Conservation (phyloP, 2,329 filamentous ascomycete genomes). For the Aspergillus unguis region DNA sequence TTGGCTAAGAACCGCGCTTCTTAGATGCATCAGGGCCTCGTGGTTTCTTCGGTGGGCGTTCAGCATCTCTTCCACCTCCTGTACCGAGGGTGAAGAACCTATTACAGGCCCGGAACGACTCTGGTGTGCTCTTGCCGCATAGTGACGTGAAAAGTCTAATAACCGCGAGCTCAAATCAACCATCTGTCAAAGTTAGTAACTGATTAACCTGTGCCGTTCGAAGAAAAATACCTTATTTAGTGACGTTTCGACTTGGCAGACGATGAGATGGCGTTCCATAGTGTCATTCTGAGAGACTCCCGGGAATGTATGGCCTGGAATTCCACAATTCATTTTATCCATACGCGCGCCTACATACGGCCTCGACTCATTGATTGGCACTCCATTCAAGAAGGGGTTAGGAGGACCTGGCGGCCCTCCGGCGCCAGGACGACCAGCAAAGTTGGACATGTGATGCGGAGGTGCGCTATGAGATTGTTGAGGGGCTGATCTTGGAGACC, state of each 20-base stretch:
- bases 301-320: constrained; percentile 25
- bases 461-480: constrained; percentile 49
- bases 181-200: constrained; percentile 36
- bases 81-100: constrained; percentile 42
- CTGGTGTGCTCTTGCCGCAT: constrained; percentile 43
- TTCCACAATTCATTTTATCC: constrained; percentile 35
- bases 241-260: constrained; percentile 56
- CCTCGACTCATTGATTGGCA: constrained; percentile 34
- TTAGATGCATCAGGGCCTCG: constrained; percentile 56
- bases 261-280: constrained; percentile 63
- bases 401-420: constrained; percentile 45
- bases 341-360: no score
- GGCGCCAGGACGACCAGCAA: constrained; percentile 37
- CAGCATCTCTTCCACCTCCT: constrained; percentile 48
- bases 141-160: constrained; percentile 46
- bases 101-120: constrained; percentile 43
- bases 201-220: constrained; percentile 1
- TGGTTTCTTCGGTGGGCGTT: constrained; percentile 44
- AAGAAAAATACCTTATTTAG: constrained; percentile 46
- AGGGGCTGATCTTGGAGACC: constrained; percentile 44
- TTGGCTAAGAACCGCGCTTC: constrained; percentile 59
- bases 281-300: constrained; percentile 43
- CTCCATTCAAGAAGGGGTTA: constrained; percentile 45
- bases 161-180: constrained; percentile 43
- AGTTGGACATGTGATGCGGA: constrained; percentile 43